Evolutionary conservation across 2,329 filamentous ascomycete genomes (phyloP), one percentile per base, ranked within the genome.

Genomic region (Aspergillus fijiensis): DNA sequence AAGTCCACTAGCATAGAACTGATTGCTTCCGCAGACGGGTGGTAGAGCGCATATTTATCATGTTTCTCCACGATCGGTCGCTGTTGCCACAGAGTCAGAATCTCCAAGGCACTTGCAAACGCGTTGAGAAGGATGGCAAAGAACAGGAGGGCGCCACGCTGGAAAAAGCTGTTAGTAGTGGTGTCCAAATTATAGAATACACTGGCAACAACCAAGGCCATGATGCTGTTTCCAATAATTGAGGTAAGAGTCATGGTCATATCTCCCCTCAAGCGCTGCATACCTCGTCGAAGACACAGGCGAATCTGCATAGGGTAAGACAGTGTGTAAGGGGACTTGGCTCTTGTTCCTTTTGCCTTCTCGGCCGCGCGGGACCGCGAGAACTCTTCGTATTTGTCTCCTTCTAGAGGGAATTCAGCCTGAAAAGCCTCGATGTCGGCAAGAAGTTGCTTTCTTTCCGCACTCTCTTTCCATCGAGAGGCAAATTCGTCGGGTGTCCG

Each of bases 11-110:
- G 77, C 87, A 96, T 94, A 6, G 90, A 95, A 0, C 90, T 87
- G 61, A 91, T 84, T 14, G 92, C 91, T 80, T 97, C 92, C n/a
- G 92, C 90, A 2, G 90, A 92, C 0, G 93, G 92, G 70, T 96
- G 93, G 70, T 96, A 96, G 5, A 96, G 81, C 10, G 92, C 92
- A 72, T 96, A 96, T 60, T 89, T 87, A 61, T 83, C 80, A 69
- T 97, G 93, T 72, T 96, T 96, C 73, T 96, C 92, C 62, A 97
- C 91, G 67, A 96, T 96, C 1, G 91, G 90, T 25, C 93, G 88
- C 83, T 96, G 92, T 10, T 90, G 85, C 75, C 94, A 97, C 3
- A 96, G 84, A 0, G 90, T 92, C 45, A 95, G 76, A 72, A 96
- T 94, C 75, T 95, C 91, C 48, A 93, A 81, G 54, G 88, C 86